Percentiles rank a stretch among this genome's conserved stretches.
These are phyloP conservation scores for Vitis riparia DNA, from an alignment of 164 flowering plant species.

Conservation along the genomic window DNA sequence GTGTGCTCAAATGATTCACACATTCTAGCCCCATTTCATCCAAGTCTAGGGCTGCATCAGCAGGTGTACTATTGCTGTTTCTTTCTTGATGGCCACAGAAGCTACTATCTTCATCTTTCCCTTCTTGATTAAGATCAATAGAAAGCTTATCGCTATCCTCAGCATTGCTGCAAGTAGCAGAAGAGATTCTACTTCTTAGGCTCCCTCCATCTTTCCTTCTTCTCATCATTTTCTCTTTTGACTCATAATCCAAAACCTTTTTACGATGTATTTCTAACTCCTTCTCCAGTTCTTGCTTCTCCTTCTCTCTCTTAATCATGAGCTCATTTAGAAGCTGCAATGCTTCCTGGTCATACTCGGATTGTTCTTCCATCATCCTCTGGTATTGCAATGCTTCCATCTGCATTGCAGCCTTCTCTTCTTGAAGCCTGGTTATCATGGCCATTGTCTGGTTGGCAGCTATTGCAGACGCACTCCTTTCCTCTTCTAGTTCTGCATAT, in stretches of 20 bases:
- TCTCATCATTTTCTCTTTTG: slow-evolving; percentile 45
- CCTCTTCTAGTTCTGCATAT: slow-evolving; percentile 87
- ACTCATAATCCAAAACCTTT: slow-evolving; percentile 54
- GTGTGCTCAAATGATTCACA: slow-evolving; percentile 25
- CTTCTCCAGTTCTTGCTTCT: slow-evolving; percentile 71
- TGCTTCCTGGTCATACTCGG: slow-evolving; percentile 90
- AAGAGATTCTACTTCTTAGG: slow-evolving; percentile 46
- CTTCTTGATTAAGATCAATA: slow-evolving; percentile 59
- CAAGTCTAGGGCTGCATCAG: slow-evolving; percentile 54
- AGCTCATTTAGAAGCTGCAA: slow-evolving; percentile 82
- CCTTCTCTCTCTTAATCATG: slow-evolving; percentile 82
- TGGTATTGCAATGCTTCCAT: slow-evolving; percentile 95
- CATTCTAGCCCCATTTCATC: slow-evolving; percentile 41
- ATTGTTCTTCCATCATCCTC: slow-evolving; percentile 96
- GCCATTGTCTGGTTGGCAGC: slow-evolving; percentile 96
- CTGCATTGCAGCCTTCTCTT: slow-evolving; percentile 90
- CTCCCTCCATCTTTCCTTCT: slow-evolving; percentile 34
- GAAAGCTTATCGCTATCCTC: slow-evolving; percentile 73
- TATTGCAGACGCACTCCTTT: slow-evolving; percentile 81
- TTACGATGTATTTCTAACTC: slow-evolving; percentile 56
- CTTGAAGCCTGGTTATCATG: slow-evolving; percentile 92
- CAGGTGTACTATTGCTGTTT: slow-evolving; percentile 43
- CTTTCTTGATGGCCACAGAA: slow-evolving; percentile 31
- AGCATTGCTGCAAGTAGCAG: slow-evolving; percentile 51
- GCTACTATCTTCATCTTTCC: slow-evolving; percentile 39